Evolutionary conservation across 2,329 filamentous ascomycete genomes (phyloP), one percentile per base, ranked within the genome.

Genomic region (Colletotrichum sp.): DNA sequence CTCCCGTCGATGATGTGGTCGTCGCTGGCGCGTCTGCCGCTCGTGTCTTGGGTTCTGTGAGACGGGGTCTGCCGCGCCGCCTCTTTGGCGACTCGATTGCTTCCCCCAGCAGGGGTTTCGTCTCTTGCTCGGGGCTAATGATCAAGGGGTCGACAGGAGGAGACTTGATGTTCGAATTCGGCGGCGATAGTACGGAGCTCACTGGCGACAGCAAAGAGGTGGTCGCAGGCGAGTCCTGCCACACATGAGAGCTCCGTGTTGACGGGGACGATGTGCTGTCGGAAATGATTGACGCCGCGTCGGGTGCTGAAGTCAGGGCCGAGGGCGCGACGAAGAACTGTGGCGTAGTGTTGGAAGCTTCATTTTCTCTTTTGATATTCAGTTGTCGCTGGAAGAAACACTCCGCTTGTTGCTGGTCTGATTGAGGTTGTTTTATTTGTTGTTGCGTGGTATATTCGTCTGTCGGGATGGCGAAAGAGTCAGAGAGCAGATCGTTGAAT

Each of bases 31-130:
- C 55, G 18, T 24, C 6, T 30, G 55, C 26, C 15, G 15, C 62
- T n/a, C 57, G n/a, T 24, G 62, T 3, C n/a, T 4, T 55, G 16
- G 34, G 13, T 4, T 76, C 73, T 6, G 70, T 26, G 6, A 76
- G 28, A 9, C 74, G 67, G 34, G 74, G 74, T 9, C 74, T 64
- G 18, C 74, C 74, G 15, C 74, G 63, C 5, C 34, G 44, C n/a
- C 65, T 36, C 28, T 55, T 69, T 18, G 71, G 57, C 9, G 26
- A n/a, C 3, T 60, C 49, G 30, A 5, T 32, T 6, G 59, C 30
- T 8, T 16, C 13, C 4, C 2, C 18, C 4, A 8, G 36, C 15
- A 49, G 6, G 2, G 24, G 18, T 7, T 68, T 28, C 4, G 30
- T 24, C 6, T 63, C 57, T 3, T 55, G 28, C 6, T 12, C 16